Evolutionary conservation across 495 filamentous ascomycete species (phyloP), one percentile per base, ranked within the genome.

Genomic region (Talaromyces adpressus): DNA sequence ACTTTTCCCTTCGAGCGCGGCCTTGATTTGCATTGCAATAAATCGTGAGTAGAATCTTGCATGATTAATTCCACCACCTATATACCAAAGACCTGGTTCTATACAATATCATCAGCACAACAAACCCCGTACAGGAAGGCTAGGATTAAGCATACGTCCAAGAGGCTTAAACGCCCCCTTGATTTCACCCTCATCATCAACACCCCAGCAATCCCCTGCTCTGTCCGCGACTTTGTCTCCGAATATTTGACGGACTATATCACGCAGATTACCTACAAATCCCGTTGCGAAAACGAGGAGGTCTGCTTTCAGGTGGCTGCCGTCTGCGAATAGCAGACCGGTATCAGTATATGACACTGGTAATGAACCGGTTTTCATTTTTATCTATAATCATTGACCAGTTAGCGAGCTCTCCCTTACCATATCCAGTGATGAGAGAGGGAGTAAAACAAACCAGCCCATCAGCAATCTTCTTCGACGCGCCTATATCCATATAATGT

Each of bases 231-330:
- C 59, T 22, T 70, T 67, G 9, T 67, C 12, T 0, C 73, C 75
- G 23, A 78, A 61, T 16, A 75, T 62, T 7, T 63, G 30, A 0
- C 58, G 58, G 25, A 65, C 69, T 12, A 64, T 62, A 18, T 64
- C 49, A 0, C 69, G 68, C 66, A 75, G 65, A 52, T 74, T 67
- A 18, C 61, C 63, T 36, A 66, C 64, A 54, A 75, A 78, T 0
- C 74, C 75, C 1, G 75, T 78, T 20, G 68, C 65, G 49, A 76
- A 72, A 23, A 78, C 71, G 16, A 78, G 64, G 45, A 74, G n/a
- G 57, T 78, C 75, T 34, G 74, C 74, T 9, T 61, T 39, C 3
- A 78, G 29, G 18, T 73, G 63, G 5, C 32, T 62, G 4, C 70
- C 75, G 47, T 78, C 72, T 8, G 59, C 64, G 54, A 75, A 71